Evolutionary conservation across 805 yeast genomes (phyloP).

Genomic region (Cyberlindnera suaveolens): DNA sequence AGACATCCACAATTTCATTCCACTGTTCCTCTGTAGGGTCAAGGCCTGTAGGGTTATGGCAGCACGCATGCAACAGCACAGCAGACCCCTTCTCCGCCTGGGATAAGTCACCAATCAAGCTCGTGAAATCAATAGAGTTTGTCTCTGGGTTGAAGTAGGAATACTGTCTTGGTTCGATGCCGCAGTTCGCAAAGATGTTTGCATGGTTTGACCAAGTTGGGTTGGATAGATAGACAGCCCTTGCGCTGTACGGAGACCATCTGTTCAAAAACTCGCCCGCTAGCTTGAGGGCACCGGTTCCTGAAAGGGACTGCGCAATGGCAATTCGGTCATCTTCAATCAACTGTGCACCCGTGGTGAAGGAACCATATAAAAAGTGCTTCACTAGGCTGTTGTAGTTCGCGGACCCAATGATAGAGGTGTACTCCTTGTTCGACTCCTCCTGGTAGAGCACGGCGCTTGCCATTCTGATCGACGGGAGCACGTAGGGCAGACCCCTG

Average conservation of each 20-base stretch:
- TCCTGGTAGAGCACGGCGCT: conserved; percentile 32
- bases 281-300: conserved; percentile 90
- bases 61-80: conserved; percentile 86
- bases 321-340: conserved; percentile 57
- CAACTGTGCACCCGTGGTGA: conserved; percentile 47
- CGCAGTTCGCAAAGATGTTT: conserved; percentile 71
- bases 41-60: conserved; percentile 96
- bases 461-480: conserved; percentile 52
- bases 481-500: conserved; percentile 84
- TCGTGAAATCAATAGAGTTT: conserved; percentile 60
- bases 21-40: conserved; percentile 82
- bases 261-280: conserved; percentile 69
- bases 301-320: conserved; percentile 84
- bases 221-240: conserved; percentile 59
- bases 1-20: conserved; percentile 63
- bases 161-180: conserved; percentile 56
- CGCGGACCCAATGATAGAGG: conserved; percentile 77
- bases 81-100: conserved; percentile 52
- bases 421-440: conserved; percentile 69
- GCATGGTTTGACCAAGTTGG: conserved; percentile 96
- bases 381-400: conserved; percentile 62
- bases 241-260: conserved; percentile 40
- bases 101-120: conserved; percentile 53
- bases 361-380: conserved; percentile 66
- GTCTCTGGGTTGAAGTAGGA: conserved; percentile 60